phyloP scores from a whole-genome alignment of 73 alveolate genomes.

The Diophrys sp. region DNA sequence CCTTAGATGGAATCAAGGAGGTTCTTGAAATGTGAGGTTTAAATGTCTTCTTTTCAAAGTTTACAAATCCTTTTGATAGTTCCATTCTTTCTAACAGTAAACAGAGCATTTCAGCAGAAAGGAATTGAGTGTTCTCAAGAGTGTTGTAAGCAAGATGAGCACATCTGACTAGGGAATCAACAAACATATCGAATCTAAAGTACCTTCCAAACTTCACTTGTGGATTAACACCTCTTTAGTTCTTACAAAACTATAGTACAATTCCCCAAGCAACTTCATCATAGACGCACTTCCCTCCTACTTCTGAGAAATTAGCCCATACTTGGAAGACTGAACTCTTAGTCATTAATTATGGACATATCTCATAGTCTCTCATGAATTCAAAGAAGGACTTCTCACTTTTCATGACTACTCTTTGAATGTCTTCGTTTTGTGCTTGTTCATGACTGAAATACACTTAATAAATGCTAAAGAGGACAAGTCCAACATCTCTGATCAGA shows the following conservation, averaged over 20 bases:
- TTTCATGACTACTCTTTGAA: constrained; percentile 14
- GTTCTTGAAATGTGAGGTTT: constrained; percentile 62
- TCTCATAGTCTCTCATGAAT: constrained; percentile 60
- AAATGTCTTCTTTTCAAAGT: constrained; percentile 44
- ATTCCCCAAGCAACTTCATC: background rate
- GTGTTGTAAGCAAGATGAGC: constrained; percentile 27
- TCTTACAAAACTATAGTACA: background rate
- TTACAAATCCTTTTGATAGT: constrained; percentile 46
- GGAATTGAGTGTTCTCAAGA: background rate
- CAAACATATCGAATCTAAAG: constrained; percentile 40
- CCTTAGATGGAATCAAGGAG: constrained; percentile 57
- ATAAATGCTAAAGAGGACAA: constrained; percentile 43
- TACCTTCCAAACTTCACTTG: constrained; percentile 34
- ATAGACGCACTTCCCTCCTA: background rate
- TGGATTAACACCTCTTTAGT: background rate
- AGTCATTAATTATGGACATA: constrained; percentile 57
- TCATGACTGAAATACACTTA: constrained; percentile 56
- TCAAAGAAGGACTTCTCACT: constrained; percentile 46
- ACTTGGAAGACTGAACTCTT: constrained; percentile 46
- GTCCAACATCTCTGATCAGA: constrained; percentile 9
- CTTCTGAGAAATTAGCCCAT: constrained; percentile 1
- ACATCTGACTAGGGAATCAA: constrained; percentile 46
- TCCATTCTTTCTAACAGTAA: constrained; percentile 72
- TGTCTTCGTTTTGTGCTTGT: constrained; percentile 18
- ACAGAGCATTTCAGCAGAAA: constrained; percentile 49